Base-by-base conservation (phyloP, 2,329 filamentous ascomycete species). In the Dichotomopilus funicola region DNA sequence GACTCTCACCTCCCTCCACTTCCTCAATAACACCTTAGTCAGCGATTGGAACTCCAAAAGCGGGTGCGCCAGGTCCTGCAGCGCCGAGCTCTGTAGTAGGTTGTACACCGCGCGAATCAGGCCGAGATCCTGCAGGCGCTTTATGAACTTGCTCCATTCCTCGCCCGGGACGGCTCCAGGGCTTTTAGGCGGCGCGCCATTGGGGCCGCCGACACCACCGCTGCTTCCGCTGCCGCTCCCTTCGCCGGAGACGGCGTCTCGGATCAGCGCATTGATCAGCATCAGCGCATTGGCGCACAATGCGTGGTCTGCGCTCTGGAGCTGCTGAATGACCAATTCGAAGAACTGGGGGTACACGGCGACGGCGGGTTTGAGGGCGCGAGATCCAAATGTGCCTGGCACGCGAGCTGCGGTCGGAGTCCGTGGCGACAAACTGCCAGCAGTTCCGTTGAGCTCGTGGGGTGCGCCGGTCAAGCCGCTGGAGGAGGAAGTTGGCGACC, bases 91-190 rank as follows among this genome's bases (percentile, higher is more conserved):
- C 73, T 96, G 91, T 91, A 97, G 96, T 55, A 99, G 81, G 61
- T 83, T 83, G 70, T 91, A 96, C 11, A 96, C 92, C 8, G 90
- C 89, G 70, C 90, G 89, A 62, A 97, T 95, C 41, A 97, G 83
- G 0, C 92, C 94, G 35, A 97, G 74, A 71, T 97, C 92, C 70
- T 97, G 94, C 62, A 99, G 72, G 61, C 86, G 81, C 75, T 96
- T 96, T 71, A 99, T 91, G 66, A 97, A 95, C 65, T 89, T 94
- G 49, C 91, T 89, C 91, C 94, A 97, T 65, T 97, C 92, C 58
- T 89, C 85, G 12, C 71, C 73, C 1, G 71, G 67, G 3, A 68
- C 70, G 47, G 61, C 62, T 2, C 68, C 70, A 43, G 62, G 62
- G 9, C 65, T 65, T 59, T 70, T 72, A 11, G 69, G 65, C 37